phyloP scores from a whole-genome alignment of 352 stramenopile genomes.

The Peronosclerospora sorghi region DNA sequence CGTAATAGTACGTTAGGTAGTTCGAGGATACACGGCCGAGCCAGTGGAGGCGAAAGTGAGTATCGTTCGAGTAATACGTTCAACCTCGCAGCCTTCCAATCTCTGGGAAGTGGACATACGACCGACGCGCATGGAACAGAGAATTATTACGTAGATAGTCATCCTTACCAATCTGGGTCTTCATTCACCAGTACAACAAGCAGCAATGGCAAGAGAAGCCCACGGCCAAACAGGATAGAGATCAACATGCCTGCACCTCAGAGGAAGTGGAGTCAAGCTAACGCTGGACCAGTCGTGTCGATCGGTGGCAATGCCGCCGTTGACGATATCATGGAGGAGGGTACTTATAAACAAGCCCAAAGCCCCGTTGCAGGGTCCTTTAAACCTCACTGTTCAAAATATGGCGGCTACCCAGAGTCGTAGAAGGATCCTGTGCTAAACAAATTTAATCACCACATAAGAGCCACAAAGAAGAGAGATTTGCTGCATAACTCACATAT shows the following conservation, averaged over 20 bases:
- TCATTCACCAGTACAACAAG: constrained; percentile 22
- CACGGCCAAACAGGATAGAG: constrained; percentile 14
- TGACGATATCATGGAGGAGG: constrained; percentile 9
- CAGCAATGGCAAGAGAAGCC: constrained; percentile 15
- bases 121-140: constrained; percentile 3
- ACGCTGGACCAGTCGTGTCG: constrained; percentile 12
- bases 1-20: constrained; percentile 5
- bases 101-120: constrained; percentile 5
- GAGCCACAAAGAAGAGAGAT: constrained; percentile 5
- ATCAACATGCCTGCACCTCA: constrained; percentile 7
- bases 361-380: constrained; percentile 36
- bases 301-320: constrained; percentile 4
- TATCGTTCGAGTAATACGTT: constrained; percentile 27
- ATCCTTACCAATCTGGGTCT: constrained; percentile 9
- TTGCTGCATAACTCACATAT: constrained; percentile 16
- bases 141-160: background rate
- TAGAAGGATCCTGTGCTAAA: constrained; percentile 10
- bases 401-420: constrained; percentile 64
- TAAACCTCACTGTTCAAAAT: constrained; percentile 81
- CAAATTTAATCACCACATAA: constrained; percentile 17
- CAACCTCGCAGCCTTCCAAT: constrained; percentile 48
- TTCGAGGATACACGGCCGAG: constrained; percentile 11
- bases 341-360: constrained; percentile 11
- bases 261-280: constrained; percentile 34
- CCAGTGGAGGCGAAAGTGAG: constrained; percentile 14